Evolutionary conservation across 2,329 filamentous ascomycete genomes (phyloP).

Genomic region (Cercospora berteroae): DNA sequence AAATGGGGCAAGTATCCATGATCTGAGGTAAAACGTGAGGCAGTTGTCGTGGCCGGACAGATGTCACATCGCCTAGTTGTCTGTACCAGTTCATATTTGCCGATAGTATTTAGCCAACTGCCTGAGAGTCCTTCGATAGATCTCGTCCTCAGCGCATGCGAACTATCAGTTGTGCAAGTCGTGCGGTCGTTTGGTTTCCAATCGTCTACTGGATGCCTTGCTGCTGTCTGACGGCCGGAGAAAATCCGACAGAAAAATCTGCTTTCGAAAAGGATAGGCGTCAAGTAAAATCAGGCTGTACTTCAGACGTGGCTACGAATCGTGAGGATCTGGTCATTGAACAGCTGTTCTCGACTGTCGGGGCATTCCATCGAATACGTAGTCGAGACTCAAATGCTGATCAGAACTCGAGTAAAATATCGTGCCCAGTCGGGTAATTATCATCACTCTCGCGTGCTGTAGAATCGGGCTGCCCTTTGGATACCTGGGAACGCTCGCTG

Average conservation of each 20-base stretch:
- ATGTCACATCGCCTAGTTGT: neutral
- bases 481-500: neutral
- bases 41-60: neutral
- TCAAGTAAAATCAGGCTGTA: too few relatives aligned
- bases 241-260: too few relatives aligned
- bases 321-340: neutral
- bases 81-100: neutral
- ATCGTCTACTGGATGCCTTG: neutral
- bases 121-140: neutral
- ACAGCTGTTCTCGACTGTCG: neutral
- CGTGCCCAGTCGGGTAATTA: neutral
- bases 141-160: neutral
- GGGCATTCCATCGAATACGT: neutral
- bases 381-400: neutral
- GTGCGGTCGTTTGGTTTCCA: neutral
- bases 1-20: slow-evolving; percentile 25
- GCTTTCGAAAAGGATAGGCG: too few relatives aligned
- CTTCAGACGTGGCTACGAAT: neutral
- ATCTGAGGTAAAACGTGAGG: neutral
- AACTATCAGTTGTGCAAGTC: neutral
- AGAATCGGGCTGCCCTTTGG: neutral
- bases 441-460: neutral
- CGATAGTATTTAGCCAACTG: neutral
- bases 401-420: neutral
- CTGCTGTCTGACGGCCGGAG: neutral